Percentiles rank a stretch among this genome's conserved stretches.
Conservation (phyloP, 768 basidiomycete species). For the Myochromella boudieri region DNA sequence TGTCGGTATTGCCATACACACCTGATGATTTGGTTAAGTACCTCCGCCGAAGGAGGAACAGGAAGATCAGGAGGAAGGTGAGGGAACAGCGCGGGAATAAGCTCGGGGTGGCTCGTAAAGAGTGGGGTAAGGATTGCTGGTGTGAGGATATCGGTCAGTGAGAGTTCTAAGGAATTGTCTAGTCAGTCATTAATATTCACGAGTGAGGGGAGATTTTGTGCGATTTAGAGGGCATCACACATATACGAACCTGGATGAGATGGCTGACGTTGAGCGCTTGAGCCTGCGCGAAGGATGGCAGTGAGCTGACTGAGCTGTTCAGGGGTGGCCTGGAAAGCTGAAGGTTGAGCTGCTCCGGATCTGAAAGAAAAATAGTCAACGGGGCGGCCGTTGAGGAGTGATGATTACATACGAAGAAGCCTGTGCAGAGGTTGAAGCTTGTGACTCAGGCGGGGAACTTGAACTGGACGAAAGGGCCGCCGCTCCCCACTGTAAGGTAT, state of each 20-base stretch:
- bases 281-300: constrained; percentile 48
- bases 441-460: constrained; percentile 28
- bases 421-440: constrained; percentile 46
- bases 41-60: constrained; percentile 64
- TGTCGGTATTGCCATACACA: constrained; percentile 19
- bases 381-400: background rate
- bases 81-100: constrained; percentile 72
- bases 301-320: constrained; percentile 68
- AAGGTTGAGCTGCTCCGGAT: constrained; percentile 13
- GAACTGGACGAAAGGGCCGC: too few relatives aligned
- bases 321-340: constrained; percentile 45
- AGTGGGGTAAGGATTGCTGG: constrained; percentile 71
- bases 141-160: constrained; percentile 76
- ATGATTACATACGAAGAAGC: constrained; percentile 32
- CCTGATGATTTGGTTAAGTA: constrained; percentile 71
- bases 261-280: constrained; percentile 21
- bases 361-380: too few relatives aligned
- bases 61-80: constrained; percentile 81
- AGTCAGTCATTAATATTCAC: background rate
- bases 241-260: constrained; percentile 34
- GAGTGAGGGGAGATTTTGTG: too few relatives aligned
- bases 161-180: constrained; percentile 43
- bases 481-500: constrained; percentile 57
- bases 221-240: too few relatives aligned
- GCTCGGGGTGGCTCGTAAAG: constrained; percentile 65